Conservation (phyloP, 495 filamentous ascomycete species). For the Penicillium egyptiacum region DNA sequence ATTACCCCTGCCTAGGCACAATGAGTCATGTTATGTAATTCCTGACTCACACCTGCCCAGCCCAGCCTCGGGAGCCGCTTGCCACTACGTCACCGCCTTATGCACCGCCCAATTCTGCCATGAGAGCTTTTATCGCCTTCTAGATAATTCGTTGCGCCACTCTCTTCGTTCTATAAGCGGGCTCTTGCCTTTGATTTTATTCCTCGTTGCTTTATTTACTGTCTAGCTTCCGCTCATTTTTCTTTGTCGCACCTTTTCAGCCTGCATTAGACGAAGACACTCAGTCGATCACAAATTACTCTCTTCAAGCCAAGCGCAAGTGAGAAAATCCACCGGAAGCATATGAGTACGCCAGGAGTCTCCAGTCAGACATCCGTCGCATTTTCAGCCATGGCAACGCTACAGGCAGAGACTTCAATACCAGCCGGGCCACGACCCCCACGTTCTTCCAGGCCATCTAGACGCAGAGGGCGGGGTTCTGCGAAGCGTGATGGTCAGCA, state of each 20-base stretch:
- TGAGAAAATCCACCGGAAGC: background rate
- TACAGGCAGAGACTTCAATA: constrained; percentile 8
- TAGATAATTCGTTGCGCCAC: constrained; percentile 14
- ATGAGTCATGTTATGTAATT: constrained; percentile 14
- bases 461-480: constrained; percentile 39
- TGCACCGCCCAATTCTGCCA: constrained; percentile 26
- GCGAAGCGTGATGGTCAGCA: constrained; percentile 26
- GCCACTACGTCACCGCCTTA: constrained; percentile 20
- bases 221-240: background rate
- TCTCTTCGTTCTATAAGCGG: constrained; percentile 6
- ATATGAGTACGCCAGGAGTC: constrained; percentile 3
- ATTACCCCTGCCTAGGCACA: background rate
- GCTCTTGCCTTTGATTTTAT: constrained; percentile 7
- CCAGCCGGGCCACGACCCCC: constrained; percentile 20
- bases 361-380: background rate
- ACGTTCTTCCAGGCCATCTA: constrained; percentile 30
- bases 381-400: constrained; percentile 24
- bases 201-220: constrained; percentile 1
- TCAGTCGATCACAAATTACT: background rate
- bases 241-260: background rate
- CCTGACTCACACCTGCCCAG: constrained; percentile 14
- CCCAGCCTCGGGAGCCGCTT: background rate
- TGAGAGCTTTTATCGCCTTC: constrained; percentile 24
- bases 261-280: background rate
- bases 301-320: background rate